Base-by-base conservation (phyloP, 768 basidiomycete genomes). In the Suillus americanus region DNA sequence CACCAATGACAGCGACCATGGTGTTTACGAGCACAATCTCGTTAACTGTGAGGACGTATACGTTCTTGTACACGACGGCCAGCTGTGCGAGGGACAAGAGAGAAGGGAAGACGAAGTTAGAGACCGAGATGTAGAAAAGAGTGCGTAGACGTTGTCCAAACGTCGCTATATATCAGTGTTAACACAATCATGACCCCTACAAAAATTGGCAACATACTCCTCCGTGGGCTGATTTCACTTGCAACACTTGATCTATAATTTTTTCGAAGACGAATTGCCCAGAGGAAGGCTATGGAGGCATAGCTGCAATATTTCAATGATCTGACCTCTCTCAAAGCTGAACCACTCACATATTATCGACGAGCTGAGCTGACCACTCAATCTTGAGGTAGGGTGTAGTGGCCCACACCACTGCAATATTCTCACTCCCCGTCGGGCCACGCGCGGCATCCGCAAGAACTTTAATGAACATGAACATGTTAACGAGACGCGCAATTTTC, bases 81-180 rank as follows among this genome's bases (percentile, higher is more conserved):
- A 80, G 69, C 53, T 78, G 74, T 23, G 70, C 73, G 45, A 80
- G 66, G 66, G 71, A 74, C 67, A 80, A 70, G 35, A 79, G 61
- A 33, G 74, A 71, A 16, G 79, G 80, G 67, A 80, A 75, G 45
- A 80, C 71, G 67, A 80, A 80, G 65, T 79, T 80, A 2, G 76
- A 71, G 14, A 73, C 57, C 0, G 79, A 74, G 62, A 81, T 77
- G 50, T 72, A 71, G 68, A 80, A 80, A 16, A 80, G 67, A 23
- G 68, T 72, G 20, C 70, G 73, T 23, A 79, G 38, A 25, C 73
- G 73, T 2, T 68, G 61, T 23, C 71, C 62, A n/a, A 54, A 54
- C 10, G 53, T 54, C 3, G 30, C 53, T 35, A 73, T 45, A 43
- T n/a, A 33, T 33, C 20, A 20, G 10, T 35, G 53, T 54, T 35